These are phyloP conservation scores for Colletotrichum sp. DNA, from an alignment of 2,329 filamentous ascomycete species.

Conservation along the genomic window DNA sequence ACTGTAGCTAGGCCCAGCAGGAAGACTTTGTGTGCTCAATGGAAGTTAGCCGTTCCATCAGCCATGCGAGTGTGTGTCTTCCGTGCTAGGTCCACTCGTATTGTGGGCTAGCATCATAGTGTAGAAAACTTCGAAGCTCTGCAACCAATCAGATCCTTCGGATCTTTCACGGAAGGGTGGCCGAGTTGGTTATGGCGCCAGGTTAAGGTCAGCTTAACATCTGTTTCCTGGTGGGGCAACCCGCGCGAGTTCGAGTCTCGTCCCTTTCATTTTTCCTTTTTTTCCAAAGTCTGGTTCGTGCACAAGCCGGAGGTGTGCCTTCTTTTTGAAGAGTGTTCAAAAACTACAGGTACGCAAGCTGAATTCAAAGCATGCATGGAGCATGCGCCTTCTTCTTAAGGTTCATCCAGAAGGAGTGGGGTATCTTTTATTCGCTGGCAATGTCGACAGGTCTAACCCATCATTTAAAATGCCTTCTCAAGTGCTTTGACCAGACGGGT, in stretches of 20 bases:
- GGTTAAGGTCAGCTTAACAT: conserved; percentile 10
- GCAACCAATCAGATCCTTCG: background rate
- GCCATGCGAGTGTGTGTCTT: background rate
- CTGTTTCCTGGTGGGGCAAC: conserved; percentile 14
- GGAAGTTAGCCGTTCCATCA: background rate
- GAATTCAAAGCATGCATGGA: background rate
- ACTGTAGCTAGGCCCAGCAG: background rate
- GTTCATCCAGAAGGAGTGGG: background rate
- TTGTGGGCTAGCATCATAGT: fast-evolving
- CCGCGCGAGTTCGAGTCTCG: conserved; percentile 13
- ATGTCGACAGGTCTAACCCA: background rate
- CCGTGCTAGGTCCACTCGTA: fast-evolving
- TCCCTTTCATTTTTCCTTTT: conserved; percentile 1
- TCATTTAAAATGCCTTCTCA: background rate
- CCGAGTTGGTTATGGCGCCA: conserved; percentile 14
- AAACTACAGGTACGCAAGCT: fast-evolving
- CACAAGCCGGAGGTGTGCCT: fast-evolving
- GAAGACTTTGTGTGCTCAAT: background rate
- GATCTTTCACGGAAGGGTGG: background rate
- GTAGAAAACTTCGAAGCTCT: fast-evolving
- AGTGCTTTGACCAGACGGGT: background rate
- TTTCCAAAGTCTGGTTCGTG: background rate
- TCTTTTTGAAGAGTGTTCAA: background rate
- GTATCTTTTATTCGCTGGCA: background rate
- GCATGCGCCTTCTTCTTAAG: background rate